Percentiles rank a stretch among this genome's conserved stretches.
Conservation (phyloP, 78 protist genomes). For the Cavenderia fasciculata region DNA sequence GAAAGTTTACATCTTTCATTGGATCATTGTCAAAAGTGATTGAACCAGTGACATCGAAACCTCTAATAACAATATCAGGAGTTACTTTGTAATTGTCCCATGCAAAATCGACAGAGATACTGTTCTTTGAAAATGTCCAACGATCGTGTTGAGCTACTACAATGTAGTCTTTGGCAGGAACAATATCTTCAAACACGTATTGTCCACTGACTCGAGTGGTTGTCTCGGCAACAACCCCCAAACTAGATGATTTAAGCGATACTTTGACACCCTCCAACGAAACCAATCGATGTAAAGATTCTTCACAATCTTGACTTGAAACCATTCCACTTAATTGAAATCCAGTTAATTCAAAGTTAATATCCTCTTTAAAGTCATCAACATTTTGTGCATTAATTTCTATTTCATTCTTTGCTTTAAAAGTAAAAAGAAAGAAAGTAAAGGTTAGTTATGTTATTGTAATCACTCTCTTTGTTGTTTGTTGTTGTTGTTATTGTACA, state of each 20-base stretch:
- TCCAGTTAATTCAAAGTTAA: constrained; percentile 45
- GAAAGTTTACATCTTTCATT: constrained; percentile 1
- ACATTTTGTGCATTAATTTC: not conserved
- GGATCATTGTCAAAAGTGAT: constrained; percentile 10
- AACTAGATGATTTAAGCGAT: not conserved
- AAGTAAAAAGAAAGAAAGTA: not conserved
- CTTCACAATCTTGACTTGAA: not conserved
- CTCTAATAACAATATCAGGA: not conserved
- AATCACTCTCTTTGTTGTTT: not conserved
- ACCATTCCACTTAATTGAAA: constrained; percentile 17
- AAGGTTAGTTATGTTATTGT: no score
- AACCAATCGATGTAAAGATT: no score
- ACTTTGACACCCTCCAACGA: not conserved
- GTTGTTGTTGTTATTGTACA: not conserved
- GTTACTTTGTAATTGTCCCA: not conserved
- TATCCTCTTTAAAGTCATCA: constrained; percentile 22
- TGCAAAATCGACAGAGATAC: not conserved
- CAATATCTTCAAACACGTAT: not conserved
- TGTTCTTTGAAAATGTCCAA: not conserved
- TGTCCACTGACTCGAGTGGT: not conserved
- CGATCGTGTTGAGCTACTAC: not conserved
- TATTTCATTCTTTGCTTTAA: not conserved
- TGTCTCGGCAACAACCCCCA: not conserved
- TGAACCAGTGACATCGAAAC: not conserved
- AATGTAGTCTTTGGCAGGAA: not conserved